Conservation (phyloP, 1,284 basidiomycete species). For the Apiotrichum akiyoshidainum region DNA sequence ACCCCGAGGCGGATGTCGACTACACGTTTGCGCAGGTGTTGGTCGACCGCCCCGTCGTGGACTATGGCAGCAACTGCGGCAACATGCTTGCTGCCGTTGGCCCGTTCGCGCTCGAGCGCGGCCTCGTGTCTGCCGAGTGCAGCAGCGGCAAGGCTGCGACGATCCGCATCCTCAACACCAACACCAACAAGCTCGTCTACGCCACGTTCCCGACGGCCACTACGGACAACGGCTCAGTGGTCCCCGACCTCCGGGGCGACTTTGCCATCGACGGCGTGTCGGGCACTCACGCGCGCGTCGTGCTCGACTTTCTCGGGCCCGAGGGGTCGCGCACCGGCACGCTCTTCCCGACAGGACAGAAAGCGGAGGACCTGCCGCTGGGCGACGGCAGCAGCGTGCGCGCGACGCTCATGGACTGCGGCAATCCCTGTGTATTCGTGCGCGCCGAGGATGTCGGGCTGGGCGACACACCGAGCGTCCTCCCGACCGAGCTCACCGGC, state of each 20-base stretch:
- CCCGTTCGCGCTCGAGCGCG: constrained; percentile 35
- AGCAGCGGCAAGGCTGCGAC: not conserved
- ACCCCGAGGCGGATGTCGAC: constrained; percentile 28
- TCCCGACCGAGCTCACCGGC: constrained; percentile 52
- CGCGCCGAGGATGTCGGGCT: constrained; percentile 52
- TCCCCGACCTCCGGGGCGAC: constrained; percentile 52
- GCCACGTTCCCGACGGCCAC: constrained; percentile 8
- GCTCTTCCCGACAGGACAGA: constrained; percentile 62
- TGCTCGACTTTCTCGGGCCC: constrained; percentile 65
- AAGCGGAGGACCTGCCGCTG: constrained; percentile 55
- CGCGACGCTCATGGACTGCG: constrained; percentile 65
- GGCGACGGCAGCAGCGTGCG: constrained; percentile 35
- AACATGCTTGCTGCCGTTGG: constrained; percentile 39
- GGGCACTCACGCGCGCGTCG: constrained; percentile 62
- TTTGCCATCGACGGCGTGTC: constrained; percentile 62
- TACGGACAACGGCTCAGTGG: constrained; percentile 54
- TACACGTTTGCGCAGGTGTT: constrained; percentile 33
- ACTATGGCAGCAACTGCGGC: constrained; percentile 37
- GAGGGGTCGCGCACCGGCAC: constrained; percentile 66
- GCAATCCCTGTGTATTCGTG: constrained; percentile 69
- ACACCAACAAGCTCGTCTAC: constrained; percentile 20
- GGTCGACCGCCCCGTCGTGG: constrained; percentile 19
- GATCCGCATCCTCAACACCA: constrained; percentile 21
- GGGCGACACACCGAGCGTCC: constrained; percentile 28
- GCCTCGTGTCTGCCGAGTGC: constrained; percentile 10